Base-by-base conservation (phyloP, 108 stramenopile genomes). In the Stephanodiscus triporus region DNA sequence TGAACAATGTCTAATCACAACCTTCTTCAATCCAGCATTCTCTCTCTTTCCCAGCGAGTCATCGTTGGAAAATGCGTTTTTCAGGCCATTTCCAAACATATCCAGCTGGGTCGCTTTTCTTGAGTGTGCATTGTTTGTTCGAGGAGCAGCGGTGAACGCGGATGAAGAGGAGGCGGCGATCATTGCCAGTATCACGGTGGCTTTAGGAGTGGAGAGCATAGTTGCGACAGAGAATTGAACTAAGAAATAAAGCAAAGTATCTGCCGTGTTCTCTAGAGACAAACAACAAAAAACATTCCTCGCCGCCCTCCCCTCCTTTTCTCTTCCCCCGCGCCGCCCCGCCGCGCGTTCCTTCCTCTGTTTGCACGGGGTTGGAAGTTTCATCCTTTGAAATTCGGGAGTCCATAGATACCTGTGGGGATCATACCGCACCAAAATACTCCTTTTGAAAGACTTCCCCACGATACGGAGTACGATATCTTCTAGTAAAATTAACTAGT, bases 21-120 rank as follows among this genome's bases (percentile, higher is more conserved):
- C 59, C 73, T 60, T 75, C 64, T 77, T 81, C 66, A 56, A 81
- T 1, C 84, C 85, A 50, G 85, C 70, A 69, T 86, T 81, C 47
- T 70, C 57, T 34, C 26, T 17, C 54, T 83, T 83, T 9, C 85
- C 85, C 17, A 86, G 78, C 23, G 73, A 61, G 54, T 86, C 85
- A 67, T 86, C 85, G 54, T 83, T 86, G 26, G 65, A 36, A 69
- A 85, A 85, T 43, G 80, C 84, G 13, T 65, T 70, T 45, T 80
- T 70, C 22, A 80, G 40, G 9, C 66, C 76, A 47, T 75, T 61
- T 29, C 75, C 84, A 63, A 84, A 84, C 26, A 82, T 53, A 51
- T 82, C 47, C 1, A 81, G 38, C 29, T 73, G 60, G 30, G 81
- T 61, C 2, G 26, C 19, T 49, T 24, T 64, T 49, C 38, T 38